Evolutionary conservation across 257 asterid species (phyloP), one percentile per base, ranked within the genome.

Genomic region (Penstemon davidsonii): DNA sequence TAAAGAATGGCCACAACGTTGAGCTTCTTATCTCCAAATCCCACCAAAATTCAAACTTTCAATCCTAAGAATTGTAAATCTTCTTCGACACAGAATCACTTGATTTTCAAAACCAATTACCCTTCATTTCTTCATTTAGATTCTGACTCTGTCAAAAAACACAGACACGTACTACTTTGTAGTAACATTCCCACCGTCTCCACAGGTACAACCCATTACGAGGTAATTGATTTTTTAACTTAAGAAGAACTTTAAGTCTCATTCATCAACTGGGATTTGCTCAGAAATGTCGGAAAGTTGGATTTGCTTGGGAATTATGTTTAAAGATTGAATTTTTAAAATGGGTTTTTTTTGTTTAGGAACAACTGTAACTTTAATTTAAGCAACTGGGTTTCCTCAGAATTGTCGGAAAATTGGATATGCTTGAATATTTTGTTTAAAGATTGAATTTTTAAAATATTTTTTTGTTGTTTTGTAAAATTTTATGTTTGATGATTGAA

Each of bases 181-280:
- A 72, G 82, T 78, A 67, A 75, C 79, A 69, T 52, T 60, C 90
- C 92, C 8, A 74, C 79, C 60, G 78, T 80, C 72, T 86, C 96
- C 69, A 54, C 92, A 0, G 60, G 33, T 25, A 82, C 94, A 45
- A 92, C 93, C 67, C 84, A 82, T 51, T 89, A 89, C 55, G 96
- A 92, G 98, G 98, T 87, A 78, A 3, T 49, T 40, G 4, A 18
- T 15, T 60, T 5, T 19, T 15, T 5, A 40, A 51, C 8, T 50
- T 11, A 25, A 1, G 8, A 58, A 12, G n/a, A 5, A 39, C 40
- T 51, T 10, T 11, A 4, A 6, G 25, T 43, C 47, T 69, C 7
- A 18, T 55, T 51, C 40, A 1, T 52, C n/a, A 8, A 13, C 13
- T 5, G 13, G 45, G 39, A 15, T 15, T 15, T 15, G 18, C 18